A percentile compares a stretch with the other conserved stretches of the same genome.
phyloP scores from a whole-genome alignment of 1,139 yeast species.

The Debaryomyces robertsiae region DNA sequence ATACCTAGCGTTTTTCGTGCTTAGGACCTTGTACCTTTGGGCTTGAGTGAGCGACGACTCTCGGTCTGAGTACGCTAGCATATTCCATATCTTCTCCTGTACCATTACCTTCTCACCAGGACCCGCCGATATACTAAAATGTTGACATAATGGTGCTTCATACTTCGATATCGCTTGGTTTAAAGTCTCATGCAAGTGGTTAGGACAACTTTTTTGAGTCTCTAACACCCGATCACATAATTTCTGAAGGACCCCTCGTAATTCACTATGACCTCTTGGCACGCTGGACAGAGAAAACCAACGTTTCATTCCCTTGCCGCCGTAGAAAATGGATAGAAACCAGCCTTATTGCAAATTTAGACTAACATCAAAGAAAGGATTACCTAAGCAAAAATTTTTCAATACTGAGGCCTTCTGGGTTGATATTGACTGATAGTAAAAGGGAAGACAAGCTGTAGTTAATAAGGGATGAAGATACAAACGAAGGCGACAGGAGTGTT shows the following conservation, averaged over 20 bases:
- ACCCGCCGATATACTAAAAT: constrained; percentile 9
- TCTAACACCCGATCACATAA: constrained; percentile 3
- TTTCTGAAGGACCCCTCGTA: constrained; percentile 2
- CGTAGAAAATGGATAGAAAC: constrained; percentile 4
- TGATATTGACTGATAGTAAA: too few species aligned
- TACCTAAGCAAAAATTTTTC: constrained; percentile 15
- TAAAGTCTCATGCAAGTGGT: constrained; percentile 10
- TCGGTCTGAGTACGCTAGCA: background rate
- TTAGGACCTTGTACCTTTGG: constrained; percentile 1
- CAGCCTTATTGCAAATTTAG: too few species aligned
- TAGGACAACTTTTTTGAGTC: constrained; percentile 7
- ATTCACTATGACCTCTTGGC: background rate
- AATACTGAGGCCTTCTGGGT: background rate
- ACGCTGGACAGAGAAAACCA: constrained; percentile 8
- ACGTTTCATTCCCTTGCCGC: constrained; percentile 4
- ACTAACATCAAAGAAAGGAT: constrained; percentile 1
- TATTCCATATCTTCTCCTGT: constrained; percentile 5
- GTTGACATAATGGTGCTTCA: constrained; percentile 13
- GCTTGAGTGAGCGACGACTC: background rate
- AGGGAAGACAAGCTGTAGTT: background rate
- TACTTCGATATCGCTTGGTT: constrained; percentile 17
- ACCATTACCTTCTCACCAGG: background rate
- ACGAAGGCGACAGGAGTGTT: constrained; percentile 69
- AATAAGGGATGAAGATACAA: constrained; percentile 60
- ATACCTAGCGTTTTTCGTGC: constrained; percentile 10